Evolutionary conservation across 2,329 filamentous ascomycete species (phyloP), one percentile per base, ranked within the genome.

Genomic region (Drechslerella dactyloides): DNA sequence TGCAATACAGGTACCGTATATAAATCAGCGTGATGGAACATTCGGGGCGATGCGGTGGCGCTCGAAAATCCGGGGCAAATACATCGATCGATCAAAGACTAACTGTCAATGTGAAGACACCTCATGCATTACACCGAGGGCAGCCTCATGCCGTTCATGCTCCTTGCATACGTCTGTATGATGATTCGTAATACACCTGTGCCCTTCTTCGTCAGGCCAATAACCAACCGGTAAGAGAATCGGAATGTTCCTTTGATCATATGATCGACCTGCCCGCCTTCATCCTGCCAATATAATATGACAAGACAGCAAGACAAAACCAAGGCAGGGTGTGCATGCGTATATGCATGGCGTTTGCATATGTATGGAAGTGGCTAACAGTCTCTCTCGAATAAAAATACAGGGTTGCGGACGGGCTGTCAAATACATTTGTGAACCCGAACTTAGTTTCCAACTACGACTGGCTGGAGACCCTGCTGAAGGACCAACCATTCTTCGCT

Each of bases 41-140:
- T n/a, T n/a, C n/a, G n/a, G n/a, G n/a, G 27, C 27, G 27, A 33
- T 33, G 3, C 27, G 27, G 8, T 8, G 27, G 27, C n/a, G 13
- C 17, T 15, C 23, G n/a, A 37, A 8, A 35, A 6, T 21, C 7
- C 55, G 10, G 7, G 19, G 17, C 42, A 13, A 5, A 15, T 13
- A 27, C 1, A 19, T 30, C n/a, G 30, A 24, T 10, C 10, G 7
- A 15, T 19, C 13, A 10, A 15, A 50, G 27, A 48, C 40, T 15
- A 23, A 44, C 21, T 53, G 17, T 35, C 40, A 33, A 52, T 30
- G 7, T 40, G 27, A 51, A 70, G 66, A 24, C 66, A 91, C 78
- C 86, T 86, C 75, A 85, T 96, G 83, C 89, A 96, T 78, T 97
- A 93, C 79, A 84, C 86, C 3, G 93, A 97, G 81, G 93, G 93